Conservation (phyloP, 2,329 filamentous ascomycete genomes). For the Talaromyces islandicus region DNA sequence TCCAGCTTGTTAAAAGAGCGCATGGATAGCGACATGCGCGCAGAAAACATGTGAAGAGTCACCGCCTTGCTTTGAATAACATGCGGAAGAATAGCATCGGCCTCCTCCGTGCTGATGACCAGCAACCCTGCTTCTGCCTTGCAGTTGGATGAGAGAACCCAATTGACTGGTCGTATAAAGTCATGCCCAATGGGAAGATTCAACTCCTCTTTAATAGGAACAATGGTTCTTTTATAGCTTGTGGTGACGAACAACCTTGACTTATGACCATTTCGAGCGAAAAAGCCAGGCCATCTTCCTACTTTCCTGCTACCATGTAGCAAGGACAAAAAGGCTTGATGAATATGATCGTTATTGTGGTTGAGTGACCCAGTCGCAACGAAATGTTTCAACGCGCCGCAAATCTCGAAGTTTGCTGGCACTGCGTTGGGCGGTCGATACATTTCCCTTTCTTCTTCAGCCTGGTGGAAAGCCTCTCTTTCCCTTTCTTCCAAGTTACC, state of each 20-base stretch:
- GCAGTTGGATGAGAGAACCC: slow-evolving; percentile 39
- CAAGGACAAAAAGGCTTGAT: background rate
- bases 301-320: background rate
- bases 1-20: slow-evolving; percentile 41
- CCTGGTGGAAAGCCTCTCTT: too few species aligned
- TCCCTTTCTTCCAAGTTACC: too few species aligned
- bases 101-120: slow-evolving; percentile 58
- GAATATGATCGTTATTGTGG: background rate
- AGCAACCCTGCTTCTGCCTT: slow-evolving; percentile 29
- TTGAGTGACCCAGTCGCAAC: background rate
- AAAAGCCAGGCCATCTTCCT: background rate
- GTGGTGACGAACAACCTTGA: background rate
- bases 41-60: slow-evolving; percentile 47
- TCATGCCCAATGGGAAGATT: slow-evolving; percentile 27
- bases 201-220: background rate
- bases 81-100: slow-evolving; percentile 41
- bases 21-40: slow-evolving; percentile 36
- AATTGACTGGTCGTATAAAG: slow-evolving; percentile 51
- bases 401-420: too few species aligned
- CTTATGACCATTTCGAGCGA: background rate
- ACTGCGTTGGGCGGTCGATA: too few species aligned
- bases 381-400: background rate
- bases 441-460: too few species aligned
- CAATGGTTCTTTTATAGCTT: background rate
- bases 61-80: slow-evolving; percentile 18